A percentile compares a stretch with the other conserved stretches of the same genome.
Conservation (phyloP, 306 rosid genomes). For the Medicago arabica region DNA sequence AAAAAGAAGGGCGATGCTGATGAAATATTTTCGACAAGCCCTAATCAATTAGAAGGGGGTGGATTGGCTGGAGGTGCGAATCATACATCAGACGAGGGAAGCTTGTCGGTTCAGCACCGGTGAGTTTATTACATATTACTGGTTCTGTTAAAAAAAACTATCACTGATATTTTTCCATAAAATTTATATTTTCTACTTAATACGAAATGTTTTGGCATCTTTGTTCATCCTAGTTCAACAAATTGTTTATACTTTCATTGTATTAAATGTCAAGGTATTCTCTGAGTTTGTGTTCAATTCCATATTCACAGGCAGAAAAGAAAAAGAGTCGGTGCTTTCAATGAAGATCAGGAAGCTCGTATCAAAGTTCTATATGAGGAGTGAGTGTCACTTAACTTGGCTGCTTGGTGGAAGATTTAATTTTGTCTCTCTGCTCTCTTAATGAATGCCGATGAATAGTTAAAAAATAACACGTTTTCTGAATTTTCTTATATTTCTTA, state of each 20-base stretch:
- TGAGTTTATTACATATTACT: slow-evolving; percentile 45
- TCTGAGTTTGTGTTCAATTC: slow-evolving; percentile 35
- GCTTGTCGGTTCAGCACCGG: slow-evolving; percentile 52
- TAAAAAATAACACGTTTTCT: slow-evolving; percentile 16
- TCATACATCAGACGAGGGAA: slow-evolving; percentile 38
- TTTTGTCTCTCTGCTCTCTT: slow-evolving; percentile 30
- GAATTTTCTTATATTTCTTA: slow-evolving; percentile 16
- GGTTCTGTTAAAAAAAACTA: too few species aligned
- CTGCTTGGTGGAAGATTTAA: slow-evolving; percentile 28
- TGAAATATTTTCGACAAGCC: slow-evolving; percentile 42
- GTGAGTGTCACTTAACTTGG: slow-evolving; percentile 64
- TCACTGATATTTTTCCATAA: too few species aligned
- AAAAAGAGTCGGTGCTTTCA: slow-evolving; percentile 71
- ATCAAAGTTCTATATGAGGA: slow-evolving; percentile 77
- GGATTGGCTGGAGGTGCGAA: slow-evolving; percentile 30
- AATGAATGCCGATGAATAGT: slow-evolving; percentile 17
- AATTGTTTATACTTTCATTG: neutral
- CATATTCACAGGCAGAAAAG: slow-evolving; percentile 60
- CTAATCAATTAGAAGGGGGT: slow-evolving; percentile 52
- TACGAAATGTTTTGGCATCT: slow-evolving; percentile 1
- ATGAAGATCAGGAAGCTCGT: slow-evolving; percentile 74
- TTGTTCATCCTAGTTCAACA: slow-evolving; percentile 25
- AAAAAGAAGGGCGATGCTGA: slow-evolving; percentile 48
- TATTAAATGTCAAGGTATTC: neutral
- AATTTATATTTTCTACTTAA: slow-evolving; percentile 16